Base-by-base conservation (phyloP, 768 basidiomycete species). In the Pisolithus marmoratus region DNA sequence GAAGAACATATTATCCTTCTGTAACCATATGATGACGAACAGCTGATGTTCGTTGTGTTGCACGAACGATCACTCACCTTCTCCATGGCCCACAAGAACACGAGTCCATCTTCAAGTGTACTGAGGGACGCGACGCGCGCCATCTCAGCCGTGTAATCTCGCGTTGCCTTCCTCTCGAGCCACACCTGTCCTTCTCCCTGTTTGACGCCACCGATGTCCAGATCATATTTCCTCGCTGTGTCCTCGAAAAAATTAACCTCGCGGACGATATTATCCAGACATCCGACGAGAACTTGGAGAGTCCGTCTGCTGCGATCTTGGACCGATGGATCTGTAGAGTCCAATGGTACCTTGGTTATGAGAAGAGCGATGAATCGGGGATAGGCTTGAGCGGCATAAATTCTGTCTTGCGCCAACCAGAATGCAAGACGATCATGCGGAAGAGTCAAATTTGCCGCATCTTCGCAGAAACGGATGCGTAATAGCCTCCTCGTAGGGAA, bases 21-120 rank as follows among this genome's bases (percentile, higher is more conserved):
- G 31, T 11, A 44, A 31, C 24, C 26, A 34, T 34, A 34, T 14
- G 2, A 15, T 3, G 34, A 34, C 31, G 12, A 34, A 14, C 12
- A 34, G 12, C 12, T 12, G 34, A 12, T 12, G 12, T 14, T 12
- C 5, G 14, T 14, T 14, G 26, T 8, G 34, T 34, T 34, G 34
- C 34, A 15, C 38, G n/a, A 7, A 11, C 50, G 50, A 34, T 20
- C 50, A 53, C 66, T 20, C 40, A 86, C 87, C 71, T 79, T 76
- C 63, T 89, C 87, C 86, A 89, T 89, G 0, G 83, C 83, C 86
- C 86, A 89, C 14, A 90, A 67, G 54, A 90, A 83, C 1, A 89
- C 71, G 20, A 90, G 66, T 0, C 83, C 84, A 38, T 90, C 87
- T 46, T 79, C 76, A 19, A 86, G 56, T 0, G 68, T 71, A 4